Base-by-base conservation (phyloP, 768 basidiomycete genomes). In the Chalciporus chontae region DNA sequence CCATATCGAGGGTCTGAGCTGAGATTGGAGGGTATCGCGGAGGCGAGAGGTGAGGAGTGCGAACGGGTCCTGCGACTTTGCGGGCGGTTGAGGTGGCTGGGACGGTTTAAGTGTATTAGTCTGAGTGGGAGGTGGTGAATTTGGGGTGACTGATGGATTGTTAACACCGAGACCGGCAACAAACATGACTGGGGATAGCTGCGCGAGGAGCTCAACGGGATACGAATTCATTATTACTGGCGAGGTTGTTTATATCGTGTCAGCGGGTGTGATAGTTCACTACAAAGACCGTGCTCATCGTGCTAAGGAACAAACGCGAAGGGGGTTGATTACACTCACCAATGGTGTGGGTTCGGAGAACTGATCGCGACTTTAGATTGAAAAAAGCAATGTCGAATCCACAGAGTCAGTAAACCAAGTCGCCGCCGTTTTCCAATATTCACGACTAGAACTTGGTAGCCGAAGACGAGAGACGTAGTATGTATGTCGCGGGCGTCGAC, bases 121-220 rank as follows among this genome's bases (percentile, higher is more conserved):
- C 29, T 42, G 51, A 13, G 55, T 48, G 5, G 47, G 31, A 19
- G 60, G 53, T 13, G 45, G 36, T 2, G 57, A 24, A 2, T 39
- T 48, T 39, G 39, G 19, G 3, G 61, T 5, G 17, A 51, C 39
- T 10, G 55, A 45, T 24, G 63, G 67, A 7, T 18, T 40, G 40
- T 31, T 40, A 59, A 53, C 50, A 36, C 83, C 83, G 40, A 96
- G 79, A 2, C 94, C 94, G 21, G 92, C 91, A 17, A 94, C 88
- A 64, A 96, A 95, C 89, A 98, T 90, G 34, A 98, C 83, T 13
- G 95, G 95, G 17, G 83, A 84, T 38, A 91, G 80, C 66, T 96
- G 94, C n/a, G 80, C 76, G 57, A 96, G 74, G 54, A 97, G 75
- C 73, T 97, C 93, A 51, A 81, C 73, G 17, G 94, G 94, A 73